Base-by-base conservation (phyloP, 2,329 filamentous ascomycete genomes). In the Trichophyton rubrum region DNA sequence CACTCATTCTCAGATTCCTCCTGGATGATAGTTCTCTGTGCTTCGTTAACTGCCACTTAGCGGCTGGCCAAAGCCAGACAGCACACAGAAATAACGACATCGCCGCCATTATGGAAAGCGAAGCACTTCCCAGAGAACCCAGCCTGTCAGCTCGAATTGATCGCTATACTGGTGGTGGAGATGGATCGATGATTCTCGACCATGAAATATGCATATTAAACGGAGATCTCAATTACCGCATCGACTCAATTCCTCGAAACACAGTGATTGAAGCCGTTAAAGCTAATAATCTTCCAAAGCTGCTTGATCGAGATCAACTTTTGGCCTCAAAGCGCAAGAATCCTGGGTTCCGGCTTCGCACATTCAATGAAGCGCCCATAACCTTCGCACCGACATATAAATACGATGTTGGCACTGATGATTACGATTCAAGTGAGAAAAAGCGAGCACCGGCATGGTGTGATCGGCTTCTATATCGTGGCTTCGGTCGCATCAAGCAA, bases 181-280 rank as follows among this genome's bases (percentile, higher is more conserved):
- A 99, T 70, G 93, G 93, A 5, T 86, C 85, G 45, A 90, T 96
- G 86, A 89, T 99, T 62, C 80, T 97, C 61, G 93, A 99, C 69
- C 93, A 99, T 70, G 93, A 99, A 74, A 87, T 99, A n/a, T 96
- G 92, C 72, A 85, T 99, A 56, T 76, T 97, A 47, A 97, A 97
- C 68, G 93, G 93, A 30, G 93, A 99, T 71, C 80, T 99, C 57
- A 99, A 99, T 74, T 99, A 99, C 73, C 90, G 93, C 63, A 97
- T 99, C 68, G 93, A 99, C 72, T 90, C 91, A 24, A 96, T 97
- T 84, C 90, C 90, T 17, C 88, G 93, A 57, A 90, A 97, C 68
- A 90, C 89, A 0, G 92, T 99, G 2, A 87, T 97, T 60, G 86
- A 86, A 62, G 90, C 90, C 1, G 84, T 97, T 58, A 86, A 88